Evolutionary conservation across 768 basidiomycete genomes (phyloP).

Genomic region (Coprinellus micaceus): DNA sequence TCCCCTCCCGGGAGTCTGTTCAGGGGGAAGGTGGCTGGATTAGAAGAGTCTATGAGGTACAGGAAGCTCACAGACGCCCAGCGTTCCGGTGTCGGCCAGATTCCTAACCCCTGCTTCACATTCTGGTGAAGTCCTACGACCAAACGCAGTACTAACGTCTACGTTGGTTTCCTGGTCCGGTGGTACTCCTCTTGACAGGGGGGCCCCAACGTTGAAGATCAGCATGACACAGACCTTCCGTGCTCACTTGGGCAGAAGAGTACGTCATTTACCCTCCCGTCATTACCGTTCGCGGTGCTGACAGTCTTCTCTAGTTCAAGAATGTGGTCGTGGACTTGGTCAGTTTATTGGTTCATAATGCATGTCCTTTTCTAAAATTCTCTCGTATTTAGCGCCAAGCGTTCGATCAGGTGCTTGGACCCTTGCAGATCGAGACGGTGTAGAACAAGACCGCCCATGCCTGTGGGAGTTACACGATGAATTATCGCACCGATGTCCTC

Average conservation of each 20-base stretch:
- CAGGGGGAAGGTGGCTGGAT: slow-evolving; percentile 98
- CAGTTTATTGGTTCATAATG: slow-evolving; percentile 14
- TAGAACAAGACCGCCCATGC: slow-evolving; percentile 99
- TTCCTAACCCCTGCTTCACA: slow-evolving; percentile 98
- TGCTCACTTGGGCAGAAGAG: slow-evolving; percentile 99
- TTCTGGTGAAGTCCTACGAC: slow-evolving; percentile 99
- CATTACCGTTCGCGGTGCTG: slow-evolving; percentile 18
- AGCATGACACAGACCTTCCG: slow-evolving; percentile 99
- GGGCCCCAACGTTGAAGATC: slow-evolving; percentile 97
- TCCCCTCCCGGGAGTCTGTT: slow-evolving; percentile 98
- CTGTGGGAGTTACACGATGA: slow-evolving; percentile 99
- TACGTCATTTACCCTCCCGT: slow-evolving; percentile 37
- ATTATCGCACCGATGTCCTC: slow-evolving; percentile 95
- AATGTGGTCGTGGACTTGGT: slow-evolving; percentile 87
- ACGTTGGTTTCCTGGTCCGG: slow-evolving; percentile 99
- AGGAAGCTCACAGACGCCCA: slow-evolving; percentile 98
- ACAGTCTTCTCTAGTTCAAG: slow-evolving; percentile 57
- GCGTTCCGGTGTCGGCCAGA: slow-evolving; percentile 95
- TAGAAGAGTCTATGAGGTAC: slow-evolving; percentile 94
- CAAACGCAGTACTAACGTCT: slow-evolving; percentile 98
- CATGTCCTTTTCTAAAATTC: slow-evolving; percentile 4
- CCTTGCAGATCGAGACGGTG: slow-evolving; percentile 96
- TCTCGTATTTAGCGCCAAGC: slow-evolving; percentile 73
- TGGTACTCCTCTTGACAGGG: slow-evolving; percentile 96
- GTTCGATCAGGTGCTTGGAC: slow-evolving; percentile 97